Evolutionary conservation across 2,329 filamentous ascomycete genomes (phyloP), one percentile per base, ranked within the genome.

Genomic region (Microdochium trichocladiopsis): DNA sequence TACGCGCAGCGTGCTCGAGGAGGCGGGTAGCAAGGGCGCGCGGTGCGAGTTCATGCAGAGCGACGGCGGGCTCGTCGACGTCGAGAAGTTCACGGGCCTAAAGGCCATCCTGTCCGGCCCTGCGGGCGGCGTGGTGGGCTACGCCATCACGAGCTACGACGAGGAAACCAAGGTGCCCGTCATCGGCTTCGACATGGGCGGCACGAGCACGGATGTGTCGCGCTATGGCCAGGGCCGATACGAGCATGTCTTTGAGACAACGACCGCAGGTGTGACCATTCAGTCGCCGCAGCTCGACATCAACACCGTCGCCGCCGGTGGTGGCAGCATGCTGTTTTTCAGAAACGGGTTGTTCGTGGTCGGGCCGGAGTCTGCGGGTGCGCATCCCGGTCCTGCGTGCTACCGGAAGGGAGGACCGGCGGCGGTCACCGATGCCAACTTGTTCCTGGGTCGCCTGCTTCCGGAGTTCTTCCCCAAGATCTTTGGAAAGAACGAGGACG

Each of bases 21-120:
- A 86, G 55, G 68, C 73, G 25, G 87, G 85, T 0, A 68, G 74
- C 4, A 87, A 79, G 60, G 87, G 87, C 3, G 88, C 90, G 3
- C 77, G 92, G 56, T 96, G 92, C 70, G 91, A 96, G 66, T 96
- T 96, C 60, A 96, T 96, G 91, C 90, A 96, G 67, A 91, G 87
- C 10, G 89, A 95, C 57, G 90, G 89, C 22, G 83, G 83, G 0
- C 66, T 86, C 2, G 82, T 86, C 0, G 87, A 91, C 57, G 87
- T 91, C 0, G 84, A 88, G 52, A 85, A 82, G 58, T 95, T 96
- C 63, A 92, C 88, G 0, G 92, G 92, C 0, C 72, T 96, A 4
- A 85, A 87, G 60, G 90, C 90, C 2, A 95, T 96, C 54, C 66
- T 96, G 2, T 95, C 90, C 1, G 92, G 92, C 0, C 92, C 92